Evolutionary conservation across 495 filamentous ascomycete genomes (phyloP).

Genomic region (Filosporella fistucella): DNA sequence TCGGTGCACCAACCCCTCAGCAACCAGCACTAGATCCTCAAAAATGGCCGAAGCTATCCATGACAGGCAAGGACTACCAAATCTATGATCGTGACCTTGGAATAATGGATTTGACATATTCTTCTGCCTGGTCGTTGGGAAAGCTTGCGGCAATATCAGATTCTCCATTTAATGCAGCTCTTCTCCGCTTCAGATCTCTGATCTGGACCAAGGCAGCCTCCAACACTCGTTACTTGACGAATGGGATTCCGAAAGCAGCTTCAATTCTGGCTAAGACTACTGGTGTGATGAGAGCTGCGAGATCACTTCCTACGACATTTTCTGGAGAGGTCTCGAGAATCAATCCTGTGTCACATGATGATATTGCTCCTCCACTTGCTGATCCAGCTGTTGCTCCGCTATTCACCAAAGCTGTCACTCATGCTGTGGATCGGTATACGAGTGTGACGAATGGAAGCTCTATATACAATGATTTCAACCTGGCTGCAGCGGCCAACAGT

Average conservation of each 20-base stretch:
- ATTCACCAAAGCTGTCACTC: not conserved
- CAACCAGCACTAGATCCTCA: constrained; percentile 4
- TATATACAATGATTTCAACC: constrained; percentile 2
- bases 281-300: not conserved
- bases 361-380: not conserved
- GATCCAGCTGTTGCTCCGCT: constrained; percentile 1
- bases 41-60: not conserved
- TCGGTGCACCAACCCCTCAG: constrained; percentile 19
- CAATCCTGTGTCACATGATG: not conserved
- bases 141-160: constrained; percentile 28
- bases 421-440: not conserved
- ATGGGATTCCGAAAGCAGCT: not conserved
- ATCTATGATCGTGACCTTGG: constrained; percentile 36
- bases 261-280: not conserved
- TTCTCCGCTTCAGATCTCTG: not conserved
- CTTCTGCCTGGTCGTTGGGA: constrained; percentile 24
- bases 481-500: not conserved
- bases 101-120: constrained; percentile 29
- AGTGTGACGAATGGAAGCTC: not conserved
- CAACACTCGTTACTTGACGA: not conserved
- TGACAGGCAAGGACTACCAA: constrained; percentile 28
- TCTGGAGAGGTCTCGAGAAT: not conserved
- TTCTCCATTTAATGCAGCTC: constrained; percentile 2
- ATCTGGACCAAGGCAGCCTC: not conserved
- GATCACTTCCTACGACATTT: not conserved